Conservation (phyloP, 2,329 filamentous ascomycete species). For the Teratosphaeriaceae sp. region DNA sequence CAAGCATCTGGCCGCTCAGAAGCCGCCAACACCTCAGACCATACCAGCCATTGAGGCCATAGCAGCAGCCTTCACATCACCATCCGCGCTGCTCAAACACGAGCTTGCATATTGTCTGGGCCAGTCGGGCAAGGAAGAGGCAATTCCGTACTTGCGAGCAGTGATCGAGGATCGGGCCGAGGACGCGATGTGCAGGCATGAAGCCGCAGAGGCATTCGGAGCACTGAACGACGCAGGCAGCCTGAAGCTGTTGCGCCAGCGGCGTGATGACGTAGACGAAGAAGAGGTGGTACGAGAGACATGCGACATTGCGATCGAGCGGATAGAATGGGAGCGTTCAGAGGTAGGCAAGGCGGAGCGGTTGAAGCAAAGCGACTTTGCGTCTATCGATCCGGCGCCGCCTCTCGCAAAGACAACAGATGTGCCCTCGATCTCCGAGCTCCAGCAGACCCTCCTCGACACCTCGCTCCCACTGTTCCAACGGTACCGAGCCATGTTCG, state of each 20-base stretch:
- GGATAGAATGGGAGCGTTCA: constrained; percentile 88
- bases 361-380: constrained; percentile 82
- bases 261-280: constrained; percentile 70
- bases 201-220: constrained; percentile 90
- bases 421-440: constrained; percentile 59
- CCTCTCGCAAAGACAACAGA: constrained; percentile 64
- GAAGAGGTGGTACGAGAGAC: constrained; percentile 83
- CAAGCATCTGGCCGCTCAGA: constrained; percentile 77
- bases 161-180: constrained; percentile 75
- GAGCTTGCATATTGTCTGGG: constrained; percentile 96
- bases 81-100: constrained; percentile 88
- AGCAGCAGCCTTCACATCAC: constrained; percentile 74
- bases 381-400: constrained; percentile 90
- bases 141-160: constrained; percentile 63
- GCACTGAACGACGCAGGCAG: constrained; percentile 72
- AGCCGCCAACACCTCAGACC: constrained; percentile 50
- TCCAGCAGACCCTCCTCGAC: constrained; percentile 74
- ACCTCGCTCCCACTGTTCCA: constrained; percentile 74
- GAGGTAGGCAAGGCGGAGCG: constrained; percentile 65
- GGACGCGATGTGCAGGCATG: constrained; percentile 92
- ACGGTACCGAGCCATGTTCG: constrained; percentile 97
- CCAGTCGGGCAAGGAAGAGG: constrained; percentile 72
- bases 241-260: constrained; percentile 63
- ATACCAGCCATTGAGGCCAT: constrained; percentile 70
- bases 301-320: constrained; percentile 91